Conservation (phyloP, 2,329 filamentous ascomycete genomes). For the Clonostachys rhizophaga region DNA sequence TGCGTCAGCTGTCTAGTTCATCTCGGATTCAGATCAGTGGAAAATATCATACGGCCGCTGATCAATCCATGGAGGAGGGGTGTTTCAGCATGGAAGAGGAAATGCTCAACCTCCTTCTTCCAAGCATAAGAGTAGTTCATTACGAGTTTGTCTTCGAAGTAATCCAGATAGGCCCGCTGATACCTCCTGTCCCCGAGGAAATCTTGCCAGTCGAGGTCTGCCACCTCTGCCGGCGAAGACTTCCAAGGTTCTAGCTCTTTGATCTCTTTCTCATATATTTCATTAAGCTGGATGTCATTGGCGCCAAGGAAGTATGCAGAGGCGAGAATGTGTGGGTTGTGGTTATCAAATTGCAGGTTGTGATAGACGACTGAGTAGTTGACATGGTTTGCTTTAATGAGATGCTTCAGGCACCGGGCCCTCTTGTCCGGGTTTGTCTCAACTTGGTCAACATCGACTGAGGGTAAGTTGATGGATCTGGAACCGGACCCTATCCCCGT, state of each 20-base stretch:
- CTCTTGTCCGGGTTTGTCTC: constrained; percentile 77
- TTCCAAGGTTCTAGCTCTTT: constrained; percentile 73
- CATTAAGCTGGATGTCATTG: constrained; percentile 65
- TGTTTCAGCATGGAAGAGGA: constrained; percentile 67
- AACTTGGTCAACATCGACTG: constrained; percentile 71
- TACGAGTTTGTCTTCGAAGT: constrained; percentile 89
- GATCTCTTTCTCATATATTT: constrained; percentile 74
- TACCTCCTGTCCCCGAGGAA: constrained; percentile 76
- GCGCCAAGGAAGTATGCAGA: constrained; percentile 85
- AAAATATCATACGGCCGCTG: constrained; percentile 60
- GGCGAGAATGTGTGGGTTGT: constrained; percentile 74
- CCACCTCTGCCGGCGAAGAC: constrained; percentile 80
- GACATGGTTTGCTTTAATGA: constrained; percentile 86
- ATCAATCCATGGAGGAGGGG: constrained; percentile 80
- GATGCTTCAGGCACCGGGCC: constrained; percentile 79
- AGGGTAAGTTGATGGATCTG: constrained; percentile 50
- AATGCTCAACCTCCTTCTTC: constrained; percentile 72
- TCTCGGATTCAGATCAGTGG: background rate
- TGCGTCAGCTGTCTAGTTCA: background rate
- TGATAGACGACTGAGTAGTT: constrained; percentile 84
- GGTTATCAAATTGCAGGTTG: constrained; percentile 72
- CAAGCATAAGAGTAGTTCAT: constrained; percentile 73
- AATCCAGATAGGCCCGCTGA: constrained; percentile 88
- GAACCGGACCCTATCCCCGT: constrained; percentile 12
- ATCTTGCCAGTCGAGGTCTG: constrained; percentile 79